These are phyloP conservation scores for Diaporthe ilicicola DNA, from an alignment of 2,329 filamentous ascomycete species.

Conservation along the genomic window DNA sequence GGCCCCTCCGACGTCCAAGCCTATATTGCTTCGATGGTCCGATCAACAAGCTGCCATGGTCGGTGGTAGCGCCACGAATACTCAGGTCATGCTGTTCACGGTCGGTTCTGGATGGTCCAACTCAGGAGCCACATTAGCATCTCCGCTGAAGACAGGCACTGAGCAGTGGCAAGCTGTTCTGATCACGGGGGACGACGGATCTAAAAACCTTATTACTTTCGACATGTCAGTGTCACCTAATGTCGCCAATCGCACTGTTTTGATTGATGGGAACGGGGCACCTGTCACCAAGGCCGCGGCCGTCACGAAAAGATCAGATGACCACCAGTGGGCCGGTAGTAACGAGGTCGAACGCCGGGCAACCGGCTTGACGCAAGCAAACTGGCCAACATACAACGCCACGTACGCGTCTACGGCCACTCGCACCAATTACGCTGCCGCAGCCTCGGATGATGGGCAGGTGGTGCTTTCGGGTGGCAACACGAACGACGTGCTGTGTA, in stretches of 20 bases:
- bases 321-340: slow-evolving; percentile 8
- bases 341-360: slow-evolving; percentile 25
- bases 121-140: slow-evolving; percentile 69
- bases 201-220: slow-evolving; percentile 81
- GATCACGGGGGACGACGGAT: slow-evolving; percentile 76
- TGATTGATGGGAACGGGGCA: slow-evolving; percentile 69
- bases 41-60: slow-evolving; percentile 75
- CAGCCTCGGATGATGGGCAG: slow-evolving; percentile 70
- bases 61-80: slow-evolving; percentile 74
- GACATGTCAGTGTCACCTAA: slow-evolving; percentile 80
- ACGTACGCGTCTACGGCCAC: slow-evolving; percentile 72
- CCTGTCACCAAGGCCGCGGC: slow-evolving; percentile 57
- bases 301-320: slow-evolving; percentile 40
- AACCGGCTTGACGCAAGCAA: slow-evolving; percentile 59
- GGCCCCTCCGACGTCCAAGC: slow-evolving; percentile 70
- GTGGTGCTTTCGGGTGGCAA: slow-evolving; percentile 84
- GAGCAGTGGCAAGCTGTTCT: slow-evolving; percentile 68
- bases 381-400: slow-evolving; percentile 83
- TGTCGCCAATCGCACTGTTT: slow-evolving; percentile 72
- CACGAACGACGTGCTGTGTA: slow-evolving; percentile 70
- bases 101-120: slow-evolving; percentile 70
- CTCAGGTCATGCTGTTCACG: slow-evolving; percentile 77
- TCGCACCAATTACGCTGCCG: slow-evolving; percentile 76
- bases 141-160: slow-evolving; percentile 66
- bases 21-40: slow-evolving; percentile 80